Evolutionary conservation across 495 filamentous ascomycete species (phyloP).

Genomic region (Bacidia gigantensis): DNA sequence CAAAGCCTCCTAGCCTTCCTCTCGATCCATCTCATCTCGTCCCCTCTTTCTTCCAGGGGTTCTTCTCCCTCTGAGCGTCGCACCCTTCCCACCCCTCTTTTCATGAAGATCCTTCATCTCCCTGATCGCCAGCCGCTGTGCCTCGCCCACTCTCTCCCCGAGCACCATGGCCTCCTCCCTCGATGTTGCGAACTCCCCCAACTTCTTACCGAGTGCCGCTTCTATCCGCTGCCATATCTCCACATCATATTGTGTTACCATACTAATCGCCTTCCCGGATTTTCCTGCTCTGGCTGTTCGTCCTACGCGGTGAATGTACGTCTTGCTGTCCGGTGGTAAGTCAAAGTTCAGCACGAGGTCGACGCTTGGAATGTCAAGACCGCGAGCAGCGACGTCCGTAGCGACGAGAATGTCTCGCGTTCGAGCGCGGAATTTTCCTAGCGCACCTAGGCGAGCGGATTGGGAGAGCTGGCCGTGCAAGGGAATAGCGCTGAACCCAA

Average conservation of each 20-base stretch:
- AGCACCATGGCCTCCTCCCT: conserved; percentile 87
- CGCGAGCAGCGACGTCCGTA: conserved; percentile 87
- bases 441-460: conserved; percentile 63
- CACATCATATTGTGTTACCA: conserved; percentile 86
- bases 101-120: conserved; percentile 79
- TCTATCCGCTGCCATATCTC: conserved; percentile 82
- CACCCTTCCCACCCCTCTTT: conserved; percentile 52
- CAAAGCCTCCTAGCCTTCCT: conserved; percentile 40
- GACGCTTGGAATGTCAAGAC: conserved; percentile 87
- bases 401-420: conserved; percentile 78
- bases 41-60: conserved; percentile 37
- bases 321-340: conserved; percentile 69
- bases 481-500: conserved; percentile 78
- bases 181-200: conserved; percentile 48
- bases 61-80: conserved; percentile 39
- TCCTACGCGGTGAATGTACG: conserved; percentile 89
- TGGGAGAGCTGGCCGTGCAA: conserved; percentile 85
- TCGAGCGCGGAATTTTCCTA: conserved; percentile 73
- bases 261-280: conserved; percentile 62
- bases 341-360: conserved; percentile 84
- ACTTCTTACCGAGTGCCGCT: conserved; percentile 59
- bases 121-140: conserved; percentile 64
- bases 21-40: conserved; percentile 71
- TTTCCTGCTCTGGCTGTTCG: conserved; percentile 86
- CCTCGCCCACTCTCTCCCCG: conserved; percentile 63